These are phyloP conservation scores for Epicoccum nigrum DNA, from an alignment of 2,329 filamentous ascomycete genomes.

Conservation along the genomic window DNA sequence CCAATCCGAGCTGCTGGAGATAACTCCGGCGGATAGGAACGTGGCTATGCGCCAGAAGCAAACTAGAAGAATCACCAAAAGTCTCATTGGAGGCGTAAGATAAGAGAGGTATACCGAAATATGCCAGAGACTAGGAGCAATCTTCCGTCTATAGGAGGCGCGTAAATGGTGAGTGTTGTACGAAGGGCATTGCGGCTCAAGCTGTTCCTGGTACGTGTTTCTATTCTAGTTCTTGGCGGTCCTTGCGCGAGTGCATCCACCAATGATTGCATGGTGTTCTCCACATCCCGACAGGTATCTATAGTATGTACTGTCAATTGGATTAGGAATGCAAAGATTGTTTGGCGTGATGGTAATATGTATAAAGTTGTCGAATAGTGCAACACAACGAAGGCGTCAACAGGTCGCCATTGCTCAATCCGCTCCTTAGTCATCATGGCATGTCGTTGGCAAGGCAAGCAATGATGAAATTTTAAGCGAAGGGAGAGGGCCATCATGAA, in stretches of 20 bases:
- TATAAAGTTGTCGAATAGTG: not conserved
- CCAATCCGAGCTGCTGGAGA: not conserved
- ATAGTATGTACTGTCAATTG: not conserved
- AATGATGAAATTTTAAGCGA: constrained; percentile 9
- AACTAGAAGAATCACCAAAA: constrained; percentile 6
- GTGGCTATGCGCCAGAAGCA: not conserved
- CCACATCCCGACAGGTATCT: not conserved
- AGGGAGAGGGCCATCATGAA: constrained; percentile 6
- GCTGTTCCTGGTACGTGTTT: not conserved
- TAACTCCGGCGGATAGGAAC: not conserved
- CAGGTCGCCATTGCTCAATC: not conserved
- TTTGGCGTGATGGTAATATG: no score
- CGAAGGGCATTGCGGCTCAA: constrained; percentile 3
- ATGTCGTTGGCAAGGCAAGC: not conserved
- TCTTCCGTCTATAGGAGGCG: not conserved
- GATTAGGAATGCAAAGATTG: not conserved
- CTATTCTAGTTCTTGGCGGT: constrained; percentile 4
- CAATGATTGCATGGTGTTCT: constrained; percentile 2
- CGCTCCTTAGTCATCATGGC: not conserved
- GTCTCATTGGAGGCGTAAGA: not conserved
- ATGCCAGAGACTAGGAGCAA: not conserved
- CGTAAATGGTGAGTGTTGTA: not conserved
- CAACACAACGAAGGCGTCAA: not conserved
- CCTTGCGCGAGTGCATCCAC: not conserved
- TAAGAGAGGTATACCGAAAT: not conserved